These are phyloP conservation scores for Flaveria trinervia DNA, from an alignment of 129 eudicot genomes.

Conservation along the genomic window DNA sequence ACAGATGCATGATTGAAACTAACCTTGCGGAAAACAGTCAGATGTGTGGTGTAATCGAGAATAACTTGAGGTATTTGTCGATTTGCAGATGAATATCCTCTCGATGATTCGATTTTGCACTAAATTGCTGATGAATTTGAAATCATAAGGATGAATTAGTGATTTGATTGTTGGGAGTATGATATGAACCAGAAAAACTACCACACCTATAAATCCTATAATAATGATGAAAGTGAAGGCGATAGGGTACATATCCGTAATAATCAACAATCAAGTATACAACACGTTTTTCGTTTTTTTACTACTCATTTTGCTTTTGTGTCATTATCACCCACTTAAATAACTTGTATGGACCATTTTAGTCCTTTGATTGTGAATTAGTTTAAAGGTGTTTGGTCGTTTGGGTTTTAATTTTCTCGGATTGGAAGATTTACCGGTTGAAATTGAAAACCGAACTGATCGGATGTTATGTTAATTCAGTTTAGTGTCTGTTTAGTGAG, in stretches of 20 bases:
- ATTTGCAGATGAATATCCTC: slow-evolving; percentile 13
- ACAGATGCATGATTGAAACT: slow-evolving; percentile 11
- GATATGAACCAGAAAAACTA: slow-evolving; percentile 23
- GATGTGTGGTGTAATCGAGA: slow-evolving; percentile 27
- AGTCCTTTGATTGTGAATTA: too few species aligned
- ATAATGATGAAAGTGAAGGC: slow-evolving; percentile 14
- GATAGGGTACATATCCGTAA: slow-evolving; percentile 31
- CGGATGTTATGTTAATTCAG: too few species aligned
- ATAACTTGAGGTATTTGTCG: background rate
- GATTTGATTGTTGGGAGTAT: background rate
- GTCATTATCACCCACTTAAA: background rate
- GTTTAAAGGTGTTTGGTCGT: too few species aligned
- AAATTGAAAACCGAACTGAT: too few species aligned
- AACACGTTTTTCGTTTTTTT: background rate
- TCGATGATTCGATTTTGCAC: slow-evolving; percentile 4
- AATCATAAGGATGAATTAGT: background rate
- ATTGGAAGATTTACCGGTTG: too few species aligned
- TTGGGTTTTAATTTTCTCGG: too few species aligned
- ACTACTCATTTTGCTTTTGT: background rate
- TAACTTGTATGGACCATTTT: background rate
- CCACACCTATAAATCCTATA: slow-evolving; percentile 25
- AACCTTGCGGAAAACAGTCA: slow-evolving; percentile 16
- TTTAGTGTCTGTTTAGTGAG: too few species aligned
- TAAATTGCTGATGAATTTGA: slow-evolving; percentile 4
- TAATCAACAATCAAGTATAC: slow-evolving; percentile 9